Base-by-base conservation (phyloP, 441 rosid species). In the Mallotus repandus region DNA sequence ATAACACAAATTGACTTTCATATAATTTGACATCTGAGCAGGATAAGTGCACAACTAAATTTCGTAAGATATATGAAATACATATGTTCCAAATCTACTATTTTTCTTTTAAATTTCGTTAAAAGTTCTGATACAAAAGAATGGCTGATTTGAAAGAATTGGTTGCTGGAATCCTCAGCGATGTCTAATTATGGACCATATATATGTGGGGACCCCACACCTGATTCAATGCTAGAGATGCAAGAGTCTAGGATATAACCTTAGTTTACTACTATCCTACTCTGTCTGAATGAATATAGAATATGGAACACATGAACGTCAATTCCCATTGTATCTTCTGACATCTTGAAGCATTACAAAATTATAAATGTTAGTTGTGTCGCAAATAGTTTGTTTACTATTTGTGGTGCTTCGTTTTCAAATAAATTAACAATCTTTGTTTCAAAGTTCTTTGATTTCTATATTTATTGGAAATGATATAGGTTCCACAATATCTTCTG, bases 401-500 rank as follows among this genome's bases (percentile, higher is more conserved):
- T n/a, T 9, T 48, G 35, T 46, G 64, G 16, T 45, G 46, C 58
- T 73, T 5, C 15, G 16, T 22, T 68, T 66, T 21, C 29, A 48
- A 59, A 19, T 60, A 22, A 49, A 52, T 60, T 35, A 46, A 38
- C 25, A 50, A 48, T 13, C 12, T 19, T 9, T 18, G 11, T 22
- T 55, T 13, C 2, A 8, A 45, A 9, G 46, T 38, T 25, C 64
- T 62, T 49, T 21, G 11, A 15, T 11, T 15, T 13, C 21, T 43
- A 13, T 25, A 4, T 12, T 9, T 50, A 14, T 14, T 59, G 41
- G 41, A 64, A 70, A 67, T 81, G 59, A 77, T 81, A 62, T 82
- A 96, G 97, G 97, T 93, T 41, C 99, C 98, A 48, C 99, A 93
- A 84, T 93, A 76, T 87, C 81, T 96, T 73, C 83, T 96, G 84